Evolutionary conservation across 495 filamentous ascomycete genomes (phyloP), one percentile per base, ranked within the genome.

Genomic region (Aspergillus affinis): DNA sequence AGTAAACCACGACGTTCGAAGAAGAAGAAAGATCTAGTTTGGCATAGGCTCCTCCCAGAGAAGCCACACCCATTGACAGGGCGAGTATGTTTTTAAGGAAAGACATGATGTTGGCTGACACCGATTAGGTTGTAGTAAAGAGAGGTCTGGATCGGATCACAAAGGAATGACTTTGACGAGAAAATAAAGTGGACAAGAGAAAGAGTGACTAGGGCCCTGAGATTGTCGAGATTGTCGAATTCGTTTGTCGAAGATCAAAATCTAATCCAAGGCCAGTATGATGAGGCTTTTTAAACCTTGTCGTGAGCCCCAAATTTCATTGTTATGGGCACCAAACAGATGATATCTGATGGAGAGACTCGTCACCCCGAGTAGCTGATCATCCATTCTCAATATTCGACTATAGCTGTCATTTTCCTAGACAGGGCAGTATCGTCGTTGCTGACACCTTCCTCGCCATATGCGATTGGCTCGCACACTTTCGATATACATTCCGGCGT

Each of bases 1-100:
- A 89, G 65, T 89, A 89, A 8, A 88, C 75, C 19, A 78, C 82
- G 54, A 88, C 61, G 65, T 86, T 89, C 50, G 64, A 75, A 4
- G 65, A 64, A 4, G 80, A 77, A 23, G 51, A 60, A 26, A 81
- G 53, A 59, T 81, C 73, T 55, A 86, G 70, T 55, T 69, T 72
- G 10, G 75, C 76, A 58, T 78, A 67, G 12, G 65, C 73, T 60
- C 66, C 69, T 36, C 72, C 61, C 23, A 79, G 45, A 23, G 63
- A 63, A 41, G 75, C 71, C 49, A 74, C 29, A 41, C 69, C 57
- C 19, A 70, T 58, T 3, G 71, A 62, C 23, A 68, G 61, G 15
- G 67, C 59, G 8, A 78, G 61, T 49, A 72, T 52, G 1, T 53
- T 63, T 48, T 67, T 62, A 26, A 62, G 60, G 26, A 65, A 62